Base-by-base conservation (phyloP, 2,329 filamentous ascomycete species). In the Neonectria hederae region DNA sequence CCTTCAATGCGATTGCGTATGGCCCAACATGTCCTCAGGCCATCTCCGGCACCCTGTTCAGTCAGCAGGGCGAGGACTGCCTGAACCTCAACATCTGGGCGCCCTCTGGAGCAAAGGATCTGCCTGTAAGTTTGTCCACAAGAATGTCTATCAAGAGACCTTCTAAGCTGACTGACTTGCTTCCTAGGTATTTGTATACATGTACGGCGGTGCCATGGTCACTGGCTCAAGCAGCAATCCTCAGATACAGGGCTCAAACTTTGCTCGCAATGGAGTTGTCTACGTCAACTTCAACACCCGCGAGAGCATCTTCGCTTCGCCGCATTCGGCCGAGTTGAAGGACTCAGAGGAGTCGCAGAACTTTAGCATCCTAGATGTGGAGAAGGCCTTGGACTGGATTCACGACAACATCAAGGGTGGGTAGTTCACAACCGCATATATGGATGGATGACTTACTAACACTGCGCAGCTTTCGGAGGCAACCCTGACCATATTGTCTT, bases 401-500 rank as follows among this genome's bases (percentile, higher is more conserved):
- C 69, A 54, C 40, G 65, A 70, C 8, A 74, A 74, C 53, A 74
- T 74, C 28, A 22, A 28, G 17, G 67, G 69, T 70, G 54, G 21
- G 69, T 21, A 22, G 19, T 14, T 21, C 17, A 8, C n/a, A 14
- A 19, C n/a, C 13, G 17, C 11, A 3, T 4, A 4, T 4, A 19
- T n/a, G n/a, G 2, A 11, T 26, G 1, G 10, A 46, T 10, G 32
- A 17, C 26, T 35, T 2, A 19, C 66, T 70, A 43, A 70, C 38
- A 1, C 5, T 26, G 9, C 17, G 0, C 68, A 63, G 81, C 79
- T 35, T 83, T 83, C 59, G 81, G 81, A 2, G 81, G 81, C 24
- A 77, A 83, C 64, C 80, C 81, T 4, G 74, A 82, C 38, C 81
- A 80, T 55, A 78, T 83, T 3, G 80, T 83, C n/a, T 76, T 82